A percentile compares a stretch with the other conserved stretches of the same genome.
These are phyloP conservation scores for Ceratocystis harringtonii DNA, from an alignment of 2,329 filamentous ascomycete species.

Conservation along the genomic window DNA sequence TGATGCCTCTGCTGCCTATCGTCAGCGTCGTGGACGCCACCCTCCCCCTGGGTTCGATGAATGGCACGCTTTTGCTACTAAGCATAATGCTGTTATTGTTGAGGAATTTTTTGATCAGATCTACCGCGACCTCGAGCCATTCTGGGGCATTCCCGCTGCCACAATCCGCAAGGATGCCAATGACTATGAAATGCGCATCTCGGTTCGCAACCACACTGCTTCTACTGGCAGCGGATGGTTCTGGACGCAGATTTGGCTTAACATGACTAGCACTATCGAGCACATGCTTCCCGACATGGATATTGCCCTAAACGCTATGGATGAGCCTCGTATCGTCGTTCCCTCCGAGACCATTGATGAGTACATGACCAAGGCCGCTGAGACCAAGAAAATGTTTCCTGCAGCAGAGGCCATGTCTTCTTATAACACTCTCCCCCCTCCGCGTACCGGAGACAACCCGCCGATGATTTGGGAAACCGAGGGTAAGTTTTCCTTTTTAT, in stretches of 20 bases:
- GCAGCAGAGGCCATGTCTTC: slow-evolving; percentile 31
- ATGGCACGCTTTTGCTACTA: slow-evolving; percentile 41
- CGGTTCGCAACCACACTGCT: slow-evolving; percentile 38
- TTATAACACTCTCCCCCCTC: slow-evolving; percentile 31
- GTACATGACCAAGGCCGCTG: slow-evolving; percentile 38
- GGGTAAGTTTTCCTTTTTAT: slow-evolving; percentile 26
- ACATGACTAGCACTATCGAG: slow-evolving; percentile 38
- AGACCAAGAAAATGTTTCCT: slow-evolving; percentile 31
- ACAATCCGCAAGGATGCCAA: slow-evolving; percentile 37
- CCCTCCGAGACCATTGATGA: slow-evolving; percentile 46
- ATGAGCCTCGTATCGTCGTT: slow-evolving; percentile 49
- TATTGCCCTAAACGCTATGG: slow-evolving; percentile 50
- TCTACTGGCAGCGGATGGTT: slow-evolving; percentile 39
- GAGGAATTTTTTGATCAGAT: slow-evolving; percentile 52
- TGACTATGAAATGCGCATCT: slow-evolving; percentile 47
- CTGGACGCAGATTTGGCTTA: slow-evolving; percentile 42
- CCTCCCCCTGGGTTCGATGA: slow-evolving; percentile 49
- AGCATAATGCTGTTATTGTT: slow-evolving; percentile 39
- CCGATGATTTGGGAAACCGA: slow-evolving; percentile 36
- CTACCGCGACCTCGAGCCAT: slow-evolving; percentile 44
- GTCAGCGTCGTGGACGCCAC: slow-evolving; percentile 40
- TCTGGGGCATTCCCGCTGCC: slow-evolving; percentile 38
- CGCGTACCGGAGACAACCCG: slow-evolving; percentile 21
- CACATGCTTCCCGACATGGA: slow-evolving; percentile 50
- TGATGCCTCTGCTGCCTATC: slow-evolving; percentile 40